These are phyloP conservation scores for Penicillium flavigenum DNA, from an alignment of 495 filamentous ascomycete species.

Conservation along the genomic window DNA sequence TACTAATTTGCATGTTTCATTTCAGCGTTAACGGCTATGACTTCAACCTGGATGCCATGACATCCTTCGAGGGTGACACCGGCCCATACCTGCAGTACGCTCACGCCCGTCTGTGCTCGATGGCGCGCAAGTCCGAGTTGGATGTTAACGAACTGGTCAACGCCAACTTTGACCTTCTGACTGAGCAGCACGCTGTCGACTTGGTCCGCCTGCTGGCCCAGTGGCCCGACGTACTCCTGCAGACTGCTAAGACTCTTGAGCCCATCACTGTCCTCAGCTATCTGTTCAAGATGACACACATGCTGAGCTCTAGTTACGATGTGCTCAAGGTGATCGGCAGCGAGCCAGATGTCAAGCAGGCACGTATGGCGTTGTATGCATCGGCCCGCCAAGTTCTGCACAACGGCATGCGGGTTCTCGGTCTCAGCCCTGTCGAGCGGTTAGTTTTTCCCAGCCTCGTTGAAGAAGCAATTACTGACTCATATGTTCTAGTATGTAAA, in stretches of 20 bases:
- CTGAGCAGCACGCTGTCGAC: conserved; percentile 55
- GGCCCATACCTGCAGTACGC: conserved; percentile 71
- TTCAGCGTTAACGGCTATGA: conserved; percentile 62
- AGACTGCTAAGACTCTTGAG: conserved; percentile 63
- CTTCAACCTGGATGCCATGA: conserved; percentile 68
- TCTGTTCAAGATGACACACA: conserved; percentile 86
- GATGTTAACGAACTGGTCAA: conserved; percentile 42
- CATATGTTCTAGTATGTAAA: conserved; percentile 25
- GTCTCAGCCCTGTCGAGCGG: conserved; percentile 74
- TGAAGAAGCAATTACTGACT: conserved; percentile 3
- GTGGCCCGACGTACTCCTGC: conserved; percentile 63
- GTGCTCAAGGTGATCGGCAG: conserved; percentile 76
- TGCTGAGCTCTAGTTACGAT: conserved; percentile 80
- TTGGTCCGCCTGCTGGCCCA: conserved; percentile 58
- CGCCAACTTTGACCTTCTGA: conserved; percentile 58
- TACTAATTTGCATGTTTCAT: conserved; percentile 17
- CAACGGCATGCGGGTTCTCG: conserved; percentile 83
- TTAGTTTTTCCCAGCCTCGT: conserved; percentile 16
- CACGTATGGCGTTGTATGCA: conserved; percentile 80
- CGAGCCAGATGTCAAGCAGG: conserved; percentile 67
- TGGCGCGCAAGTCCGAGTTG: conserved; percentile 54
- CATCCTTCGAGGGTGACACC: conserved; percentile 69
- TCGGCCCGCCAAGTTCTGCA: conserved; percentile 71
- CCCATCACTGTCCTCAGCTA: conserved; percentile 72
- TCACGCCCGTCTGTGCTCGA: conserved; percentile 66